phyloP scores from a whole-genome alignment of 1,284 basidiomycete genomes.

The Fomitiporia mediterranea region DNA sequence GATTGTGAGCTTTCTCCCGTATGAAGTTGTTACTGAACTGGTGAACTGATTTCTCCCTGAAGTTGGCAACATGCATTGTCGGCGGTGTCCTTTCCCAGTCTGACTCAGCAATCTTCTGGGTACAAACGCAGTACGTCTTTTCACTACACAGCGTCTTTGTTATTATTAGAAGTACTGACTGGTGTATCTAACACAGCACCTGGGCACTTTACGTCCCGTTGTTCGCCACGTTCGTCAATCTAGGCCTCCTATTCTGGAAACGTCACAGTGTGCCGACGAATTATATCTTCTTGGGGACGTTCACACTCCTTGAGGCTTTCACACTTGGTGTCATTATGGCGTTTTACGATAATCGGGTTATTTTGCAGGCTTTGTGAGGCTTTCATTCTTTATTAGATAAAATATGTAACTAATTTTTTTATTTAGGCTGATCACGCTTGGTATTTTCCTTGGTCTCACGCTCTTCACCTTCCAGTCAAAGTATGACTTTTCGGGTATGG shows the following conservation, averaged over 20 bases:
- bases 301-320: conserved; percentile 78
- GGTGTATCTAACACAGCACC: conserved; percentile 35
- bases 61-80: conserved; percentile 66
- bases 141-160: not conserved
- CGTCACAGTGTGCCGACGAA: conserved; percentile 83
- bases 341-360: conserved; percentile 70
- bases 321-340: conserved; percentile 75
- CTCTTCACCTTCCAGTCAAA: conserved; percentile 85
- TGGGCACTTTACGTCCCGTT: conserved; percentile 77
- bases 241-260: conserved; percentile 82
- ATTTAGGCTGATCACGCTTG: conserved; percentile 71
- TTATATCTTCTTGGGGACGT: conserved; percentile 69
- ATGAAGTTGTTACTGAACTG: not conserved
- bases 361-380: conserved; percentile 80
- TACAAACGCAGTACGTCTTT: conserved; percentile 56
- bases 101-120: conserved; percentile 53
- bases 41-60: conserved; percentile 26
- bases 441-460: conserved; percentile 83
- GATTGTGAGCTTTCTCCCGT: conserved; percentile 44
- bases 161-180: not conserved
- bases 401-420: conserved; percentile 20
- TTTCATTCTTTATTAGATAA: not conserved
- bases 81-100: conserved; percentile 64
- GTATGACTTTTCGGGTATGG: conserved; percentile 86
- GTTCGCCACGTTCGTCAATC: conserved; percentile 68